These are phyloP conservation scores for Globisporangium viniferum DNA, from an alignment of 352 stramenopile species.

Conservation along the genomic window DNA sequence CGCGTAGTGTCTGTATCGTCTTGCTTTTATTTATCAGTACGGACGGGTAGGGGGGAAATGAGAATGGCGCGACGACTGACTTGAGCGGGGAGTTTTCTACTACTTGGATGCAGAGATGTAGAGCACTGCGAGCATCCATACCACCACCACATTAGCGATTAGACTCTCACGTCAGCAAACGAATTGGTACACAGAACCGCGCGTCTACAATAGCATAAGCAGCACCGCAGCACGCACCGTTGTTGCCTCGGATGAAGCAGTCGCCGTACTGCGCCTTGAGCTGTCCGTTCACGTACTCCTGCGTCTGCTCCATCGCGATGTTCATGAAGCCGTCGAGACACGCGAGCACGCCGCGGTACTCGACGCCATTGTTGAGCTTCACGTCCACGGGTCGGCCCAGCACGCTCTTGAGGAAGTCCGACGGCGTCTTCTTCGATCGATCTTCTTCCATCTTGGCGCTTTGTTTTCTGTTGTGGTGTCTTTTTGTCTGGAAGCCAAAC, in stretches of 20 bases:
- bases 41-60: neutral
- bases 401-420: conserved; percentile 91
- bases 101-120: conserved; percentile 88
- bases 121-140: conserved; percentile 40
- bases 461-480: conserved; percentile 5
- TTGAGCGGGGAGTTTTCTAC: conserved; percentile 23
- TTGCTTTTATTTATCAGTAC: neutral
- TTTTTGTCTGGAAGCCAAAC: neutral
- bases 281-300: conserved; percentile 99
- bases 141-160: neutral
- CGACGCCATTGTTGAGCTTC: conserved; percentile 98
- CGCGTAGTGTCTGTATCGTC: conserved; percentile 1
- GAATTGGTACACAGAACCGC: neutral
- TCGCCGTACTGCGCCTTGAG: conserved; percentile 99
- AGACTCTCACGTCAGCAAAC: neutral
- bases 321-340: conserved; percentile 99
- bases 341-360: conserved; percentile 98
- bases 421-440: conserved; percentile 82
- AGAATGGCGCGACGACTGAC: neutral
- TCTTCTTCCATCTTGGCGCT: conserved; percentile 31
- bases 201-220: neutral
- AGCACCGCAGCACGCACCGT: conserved; percentile 67
- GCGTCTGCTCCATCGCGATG: conserved; percentile 99
- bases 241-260: conserved; percentile 99
- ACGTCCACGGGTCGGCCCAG: conserved; percentile 96